Percentiles rank a stretch among this genome's conserved stretches.
Evolutionary conservation across 495 filamentous ascomycete genomes (phyloP).

Genomic region (Hypomontagnella submonticulosa): DNA sequence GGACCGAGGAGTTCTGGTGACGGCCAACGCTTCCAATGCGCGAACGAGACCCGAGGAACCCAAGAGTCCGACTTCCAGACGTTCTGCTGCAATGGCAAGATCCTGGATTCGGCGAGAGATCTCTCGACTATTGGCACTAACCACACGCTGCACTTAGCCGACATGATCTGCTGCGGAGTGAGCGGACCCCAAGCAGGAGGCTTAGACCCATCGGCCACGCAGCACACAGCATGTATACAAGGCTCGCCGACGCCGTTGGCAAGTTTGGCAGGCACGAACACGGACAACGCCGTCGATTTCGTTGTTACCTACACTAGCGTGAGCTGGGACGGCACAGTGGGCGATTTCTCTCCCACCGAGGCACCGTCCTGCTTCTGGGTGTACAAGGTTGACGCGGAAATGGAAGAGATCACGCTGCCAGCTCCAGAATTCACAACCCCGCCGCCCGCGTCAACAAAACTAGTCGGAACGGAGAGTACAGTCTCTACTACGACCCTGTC

Average conservation of each 20-base stretch:
- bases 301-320: constrained; percentile 31
- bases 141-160: constrained; percentile 22
- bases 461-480: constrained; percentile 3
- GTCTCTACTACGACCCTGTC: not conserved
- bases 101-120: constrained; percentile 27
- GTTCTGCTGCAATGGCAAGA: constrained; percentile 39
- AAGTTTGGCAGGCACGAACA: constrained; percentile 31
- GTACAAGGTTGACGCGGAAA: constrained; percentile 10
- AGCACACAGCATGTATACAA: constrained; percentile 11
- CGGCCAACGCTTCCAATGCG: constrained; percentile 22
- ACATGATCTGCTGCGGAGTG: constrained; percentile 36
- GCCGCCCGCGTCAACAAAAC: constrained; percentile 17
- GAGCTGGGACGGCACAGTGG: constrained; percentile 23
- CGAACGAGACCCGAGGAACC: constrained; percentile 10
- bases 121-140: constrained; percentile 2
- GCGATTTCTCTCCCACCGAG: constrained; percentile 24
- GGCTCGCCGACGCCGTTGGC: constrained; percentile 33
- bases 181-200: constrained; percentile 16
- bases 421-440: constrained; percentile 18
- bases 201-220: not conserved
- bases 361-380: constrained; percentile 33
- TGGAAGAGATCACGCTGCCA: constrained; percentile 25
- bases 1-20: not conserved
- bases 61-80: constrained; percentile 32
- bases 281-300: constrained; percentile 27